Evolutionary conservation across 139 green algal genomes (phyloP).

Genomic region (Limnomonas spitsbergensis): DNA sequence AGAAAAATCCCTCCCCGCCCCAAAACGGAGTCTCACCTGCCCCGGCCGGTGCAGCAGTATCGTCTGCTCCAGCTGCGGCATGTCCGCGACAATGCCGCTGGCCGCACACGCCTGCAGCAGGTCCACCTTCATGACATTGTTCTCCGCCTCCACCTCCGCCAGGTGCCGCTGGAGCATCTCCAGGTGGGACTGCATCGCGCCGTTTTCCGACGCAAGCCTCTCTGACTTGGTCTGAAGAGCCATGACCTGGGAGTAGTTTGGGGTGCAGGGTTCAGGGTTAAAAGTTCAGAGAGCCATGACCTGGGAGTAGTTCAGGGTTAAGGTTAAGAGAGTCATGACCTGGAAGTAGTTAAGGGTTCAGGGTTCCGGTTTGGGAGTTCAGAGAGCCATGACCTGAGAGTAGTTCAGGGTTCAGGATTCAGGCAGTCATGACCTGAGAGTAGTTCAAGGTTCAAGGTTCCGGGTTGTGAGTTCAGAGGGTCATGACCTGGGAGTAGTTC

Average conservation of each 20-base stretch:
- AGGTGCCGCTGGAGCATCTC: conserved; percentile 10
- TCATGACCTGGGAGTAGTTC: no score
- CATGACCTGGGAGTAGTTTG: conserved; percentile 6
- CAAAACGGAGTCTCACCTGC: no score
- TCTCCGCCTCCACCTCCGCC: background rate
- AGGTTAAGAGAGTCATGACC: background rate
- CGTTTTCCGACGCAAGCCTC: conserved; percentile 8
- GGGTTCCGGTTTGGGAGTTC: background rate
- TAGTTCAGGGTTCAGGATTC: no score
- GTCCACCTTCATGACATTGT: background rate
- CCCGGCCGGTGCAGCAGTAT: conserved; percentile 1
- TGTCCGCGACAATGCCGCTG: conserved; percentile 17
- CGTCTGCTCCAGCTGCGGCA: conserved; percentile 11
- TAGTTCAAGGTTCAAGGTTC: background rate
- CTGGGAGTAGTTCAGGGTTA: no score
- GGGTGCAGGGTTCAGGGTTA: background rate
- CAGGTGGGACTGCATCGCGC: conserved; percentile 9
- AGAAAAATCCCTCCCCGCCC: no score
- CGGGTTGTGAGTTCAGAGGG: background rate
- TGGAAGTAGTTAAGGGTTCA: background rate
- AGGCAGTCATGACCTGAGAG: background rate
- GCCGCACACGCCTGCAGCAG: conserved; percentile 12
- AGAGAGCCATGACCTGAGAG: background rate
- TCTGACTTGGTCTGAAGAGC: background rate
- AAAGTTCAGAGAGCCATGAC: background rate